Evolutionary conservation across 768 basidiomycete genomes (phyloP), one percentile per base, ranked within the genome.

Genomic region (Psilocybe cyanescens): DNA sequence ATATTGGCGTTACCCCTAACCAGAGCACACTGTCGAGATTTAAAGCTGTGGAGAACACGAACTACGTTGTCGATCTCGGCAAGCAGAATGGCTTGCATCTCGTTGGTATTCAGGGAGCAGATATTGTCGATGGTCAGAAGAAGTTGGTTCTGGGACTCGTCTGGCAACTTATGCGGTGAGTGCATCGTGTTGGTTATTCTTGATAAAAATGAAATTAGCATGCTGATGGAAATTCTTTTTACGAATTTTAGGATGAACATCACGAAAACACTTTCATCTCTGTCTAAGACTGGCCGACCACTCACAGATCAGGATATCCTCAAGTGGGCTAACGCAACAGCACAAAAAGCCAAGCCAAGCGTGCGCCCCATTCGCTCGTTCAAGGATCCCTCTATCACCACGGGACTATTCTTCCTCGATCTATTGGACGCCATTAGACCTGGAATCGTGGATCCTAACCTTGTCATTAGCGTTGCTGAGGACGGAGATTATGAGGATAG

Each of bases 31-130:
- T 99, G 17, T 96, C 96, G 44, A 83, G 94, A 56, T 99, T 99
- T 84, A 99, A 99, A 81, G 89, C 90, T 33, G 95, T 99, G 29
- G 97, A 99, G 78, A 99, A 99, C 77, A 97, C 94, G 47, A 99
- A 99, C 75, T 99, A 99, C 69, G 89, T 80, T 7, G 90, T 99
- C 46, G 97, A 99, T 48, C 88, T 99, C 14, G 96, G 87, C 3
- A 94, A 89, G 74, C 90, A 94, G 74, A 96, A 92, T 70, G 89
- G 91, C 48, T 92, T 99, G 92, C 94, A 92, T 72, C 79, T 99
- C 63, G 95, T 99, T 49, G 96, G 97, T 6, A 98, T 99, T 63
- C 97, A 99, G 72, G 97, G 97, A 11, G 89, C 97, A 1, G 97
- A 99, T 74, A 96, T 99, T 65, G 94, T 96, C 60, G 97, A 99